phyloP scores from a whole-genome alignment of 108 stramenopile genomes.

The Pseudonitzschia multistriata region DNA sequence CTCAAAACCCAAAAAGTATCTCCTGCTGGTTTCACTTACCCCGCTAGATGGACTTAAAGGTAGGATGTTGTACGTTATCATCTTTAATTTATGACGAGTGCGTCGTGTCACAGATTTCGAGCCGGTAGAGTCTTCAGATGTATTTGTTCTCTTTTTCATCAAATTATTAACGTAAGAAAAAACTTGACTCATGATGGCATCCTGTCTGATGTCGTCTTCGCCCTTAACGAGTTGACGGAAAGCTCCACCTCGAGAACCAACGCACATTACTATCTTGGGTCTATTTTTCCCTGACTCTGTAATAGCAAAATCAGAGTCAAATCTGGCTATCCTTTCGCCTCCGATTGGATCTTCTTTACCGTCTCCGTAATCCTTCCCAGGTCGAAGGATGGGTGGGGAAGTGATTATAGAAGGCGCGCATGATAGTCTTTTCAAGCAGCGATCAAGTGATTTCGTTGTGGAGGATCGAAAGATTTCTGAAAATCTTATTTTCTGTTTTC shows the following conservation, averaged over 20 bases:
- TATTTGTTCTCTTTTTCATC: slow-evolving; percentile 37
- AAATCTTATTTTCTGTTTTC: slow-evolving; percentile 36
- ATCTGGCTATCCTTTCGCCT: slow-evolving; percentile 59
- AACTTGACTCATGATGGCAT: slow-evolving; percentile 97
- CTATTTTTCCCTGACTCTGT: slow-evolving; percentile 82
- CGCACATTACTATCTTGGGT: slow-evolving; percentile 85
- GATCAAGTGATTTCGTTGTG: slow-evolving; percentile 25
- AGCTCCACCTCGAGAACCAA: slow-evolving; percentile 69
- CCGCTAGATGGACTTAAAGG: slow-evolving; percentile 90
- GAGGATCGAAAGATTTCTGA: slow-evolving; percentile 20
- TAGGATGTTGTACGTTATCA: slow-evolving; percentile 85
- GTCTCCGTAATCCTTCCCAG: slow-evolving; percentile 62
- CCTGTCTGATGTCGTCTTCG: slow-evolving; percentile 93
- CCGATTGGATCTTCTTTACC: slow-evolving; percentile 69
- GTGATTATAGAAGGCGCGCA: slow-evolving; percentile 64
- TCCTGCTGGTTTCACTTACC: slow-evolving; percentile 37
- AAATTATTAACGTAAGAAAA: slow-evolving; percentile 89
- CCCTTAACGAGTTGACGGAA: slow-evolving; percentile 93
- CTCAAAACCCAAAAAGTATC: neutral
- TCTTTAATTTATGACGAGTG: slow-evolving; percentile 42
- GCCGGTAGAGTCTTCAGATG: neutral
- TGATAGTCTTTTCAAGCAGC: slow-evolving; percentile 32
- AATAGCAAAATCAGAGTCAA: slow-evolving; percentile 66
- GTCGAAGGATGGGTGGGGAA: slow-evolving; percentile 57
- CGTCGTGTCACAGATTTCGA: neutral